Base-by-base conservation (phyloP, 1,284 basidiomycete species). In the Heterobasidion occidentale region DNA sequence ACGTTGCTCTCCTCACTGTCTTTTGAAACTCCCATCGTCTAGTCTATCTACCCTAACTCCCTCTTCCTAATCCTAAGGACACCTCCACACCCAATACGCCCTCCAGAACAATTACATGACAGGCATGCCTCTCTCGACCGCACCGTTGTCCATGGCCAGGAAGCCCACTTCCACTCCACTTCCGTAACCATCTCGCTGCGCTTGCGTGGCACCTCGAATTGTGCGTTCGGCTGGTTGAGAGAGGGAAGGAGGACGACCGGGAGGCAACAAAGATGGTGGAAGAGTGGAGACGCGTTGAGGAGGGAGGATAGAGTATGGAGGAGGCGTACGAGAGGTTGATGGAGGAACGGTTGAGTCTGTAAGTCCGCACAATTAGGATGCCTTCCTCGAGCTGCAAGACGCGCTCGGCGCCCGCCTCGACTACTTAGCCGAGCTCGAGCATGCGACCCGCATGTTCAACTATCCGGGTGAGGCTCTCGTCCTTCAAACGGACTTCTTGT, bases 71-170 rank as follows among this genome's bases (percentile, higher is more conserved):
- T n/a, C n/a, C n/a, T n/a, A n/a, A n/a, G n/a, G n/a, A n/a, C n/a
- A 70, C 86, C 88, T 7, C 80, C 77, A 56, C 77, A 83, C 33
- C 86, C 90, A 6, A 84, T 98, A 48, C 80, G 86, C 59, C 94
- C 92, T 0, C 86, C 92, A 0, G 92, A 97, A 64, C 91, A 95
- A 63, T 96, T 97, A 70, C 92, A 94, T 66, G 94, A 97, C 71
- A 96, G 93, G 87, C 94, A 94, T 68, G 80, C 90, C 0, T 77
- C 88, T 45, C 84, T 97, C 52, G 92, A 96, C 60, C 78, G 89
- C 17, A 88, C 88, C 1, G 90, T 96, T 36, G 88, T 92, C 12
- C 90, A 92, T 65, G 90, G 89, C 60, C 94, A 96, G 65, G 94
- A 97, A 65, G 83, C 90, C 3, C 86, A 94, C 65, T 96, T 95